These are phyloP conservation scores for Combretum micranthum DNA, from an alignment of 345 rosid genomes.

Conservation along the genomic window DNA sequence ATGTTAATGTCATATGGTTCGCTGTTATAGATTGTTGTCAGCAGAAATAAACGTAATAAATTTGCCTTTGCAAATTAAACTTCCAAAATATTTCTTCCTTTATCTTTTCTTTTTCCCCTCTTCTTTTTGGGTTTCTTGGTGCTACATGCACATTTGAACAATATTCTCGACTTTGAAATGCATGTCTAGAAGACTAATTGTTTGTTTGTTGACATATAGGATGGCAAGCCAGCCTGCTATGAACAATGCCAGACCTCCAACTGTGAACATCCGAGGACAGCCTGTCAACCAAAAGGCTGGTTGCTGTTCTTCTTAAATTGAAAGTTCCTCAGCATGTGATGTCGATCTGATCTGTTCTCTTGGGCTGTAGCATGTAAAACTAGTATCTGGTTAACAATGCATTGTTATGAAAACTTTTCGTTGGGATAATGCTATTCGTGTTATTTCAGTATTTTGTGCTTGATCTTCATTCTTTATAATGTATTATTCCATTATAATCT, in stretches of 20 bases:
- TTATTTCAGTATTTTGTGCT: constrained; percentile 14
- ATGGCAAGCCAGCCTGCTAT: constrained; percentile 92
- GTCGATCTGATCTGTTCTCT: constrained; percentile 16
- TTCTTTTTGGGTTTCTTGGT: too few species aligned
- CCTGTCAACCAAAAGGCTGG: constrained; percentile 90
- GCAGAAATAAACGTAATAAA: too few species aligned
- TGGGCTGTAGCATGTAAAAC: constrained; percentile 37
- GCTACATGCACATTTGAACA: too few species aligned
- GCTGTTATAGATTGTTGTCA: too few species aligned
- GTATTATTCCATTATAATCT: constrained; percentile 32
- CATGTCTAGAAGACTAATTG: too few species aligned
- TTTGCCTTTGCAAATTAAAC: too few species aligned
- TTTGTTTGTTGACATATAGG: constrained; percentile 29
- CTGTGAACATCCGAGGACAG: constrained; percentile 92
- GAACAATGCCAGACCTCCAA: constrained; percentile 72
- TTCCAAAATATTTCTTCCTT: too few species aligned
- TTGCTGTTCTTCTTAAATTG: constrained; percentile 74
- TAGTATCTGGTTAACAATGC: constrained; percentile 17
- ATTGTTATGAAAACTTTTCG: constrained; percentile 20
- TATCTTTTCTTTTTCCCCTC: too few species aligned
- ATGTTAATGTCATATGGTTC: too few species aligned
- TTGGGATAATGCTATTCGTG: constrained; percentile 17
- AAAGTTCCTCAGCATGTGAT: constrained; percentile 9
- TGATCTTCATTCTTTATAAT: constrained; percentile 34
- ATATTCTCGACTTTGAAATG: too few species aligned